Evolutionary conservation across 2,329 filamentous ascomycete species (phyloP), one percentile per base, ranked within the genome.

Genomic region (Phaeosphaeriaceae sp.): DNA sequence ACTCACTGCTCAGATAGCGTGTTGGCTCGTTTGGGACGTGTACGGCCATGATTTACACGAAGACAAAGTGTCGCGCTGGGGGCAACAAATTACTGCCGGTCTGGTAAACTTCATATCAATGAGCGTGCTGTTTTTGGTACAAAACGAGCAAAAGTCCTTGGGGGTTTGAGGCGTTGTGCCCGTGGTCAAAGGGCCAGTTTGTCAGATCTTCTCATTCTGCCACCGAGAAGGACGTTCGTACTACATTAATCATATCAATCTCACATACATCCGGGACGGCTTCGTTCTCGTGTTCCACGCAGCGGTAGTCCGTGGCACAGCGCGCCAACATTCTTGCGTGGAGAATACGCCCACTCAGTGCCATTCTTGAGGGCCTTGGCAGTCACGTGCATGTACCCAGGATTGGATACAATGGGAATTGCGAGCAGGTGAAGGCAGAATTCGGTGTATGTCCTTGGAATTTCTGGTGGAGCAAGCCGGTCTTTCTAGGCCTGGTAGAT

Each of bases 111-210:
- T 24, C 10, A 51, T 21, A 48, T 63, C 54, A 47, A 42, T 58
- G 48, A 40, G 53, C 60, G 53, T 58, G 53, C 40, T 53, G 60
- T 57, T 68, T 56, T 60, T 58, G 51, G 63, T 71, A 67, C 52
- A 70, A 65, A 72, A 69, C 67, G 56, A 52, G 61, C 66, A 61
- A 69, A 65, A 61, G 42, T 52, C 52, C 54, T 56, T 57, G 63
- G 60, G 56, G 53, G 60, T 65, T 62, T 53, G 61, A 48, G 69
- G 69, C 68, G 69, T 73, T 65, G 52, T 68, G 62, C 56, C 62
- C 52, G 41, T 47, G 21, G 21, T 22, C 45, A 47, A 48, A 25
- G 57, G 58, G 65, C 55, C 47, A 36, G 47, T 24, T 17, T 11
- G 3, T 24, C 25, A 20, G 36, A n/a, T 11, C 47, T 50, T 46